These are phyloP conservation scores for Salinomyces thailandicus DNA, from an alignment of 2,329 filamentous ascomycete genomes.

Conservation along the genomic window DNA sequence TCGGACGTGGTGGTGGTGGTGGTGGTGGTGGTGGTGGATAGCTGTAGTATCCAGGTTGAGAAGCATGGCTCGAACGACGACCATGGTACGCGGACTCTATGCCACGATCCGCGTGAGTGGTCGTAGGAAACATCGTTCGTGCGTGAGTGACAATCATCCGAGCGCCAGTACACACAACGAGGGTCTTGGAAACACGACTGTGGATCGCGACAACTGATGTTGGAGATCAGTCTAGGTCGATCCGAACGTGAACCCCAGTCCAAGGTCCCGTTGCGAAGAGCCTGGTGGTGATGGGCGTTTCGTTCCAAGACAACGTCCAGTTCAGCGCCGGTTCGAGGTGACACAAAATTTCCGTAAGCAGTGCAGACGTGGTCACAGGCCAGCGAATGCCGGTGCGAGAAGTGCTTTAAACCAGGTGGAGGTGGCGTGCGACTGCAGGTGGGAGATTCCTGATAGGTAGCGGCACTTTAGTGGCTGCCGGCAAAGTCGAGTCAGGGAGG, in stretches of 20 bases:
- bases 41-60: not conserved
- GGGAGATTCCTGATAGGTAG: not conserved
- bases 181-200: not conserved
- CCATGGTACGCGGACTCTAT: not conserved
- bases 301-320: not conserved
- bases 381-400: not conserved
- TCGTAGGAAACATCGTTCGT: slow-evolving; percentile 1
- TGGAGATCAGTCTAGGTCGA: too few species aligned
- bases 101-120: not conserved
- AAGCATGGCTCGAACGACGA: slow-evolving; percentile 1
- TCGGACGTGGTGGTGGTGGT: not conserved
- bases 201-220: too few species aligned
- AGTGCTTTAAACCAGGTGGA: not conserved
- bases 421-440: not conserved
- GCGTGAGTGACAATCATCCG: not conserved
- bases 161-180: not conserved
- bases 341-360: not conserved
- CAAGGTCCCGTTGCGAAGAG: too few species aligned
- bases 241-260: too few species aligned
- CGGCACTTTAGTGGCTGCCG: slow-evolving; percentile 2
- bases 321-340: not conserved
- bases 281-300: too few species aligned
- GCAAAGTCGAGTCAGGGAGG: not conserved
- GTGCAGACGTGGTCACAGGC: not conserved
- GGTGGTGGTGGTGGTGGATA: too few species aligned